Conservation (phyloP, 2,329 filamentous ascomycete species). For the Penicillium decumbens region DNA sequence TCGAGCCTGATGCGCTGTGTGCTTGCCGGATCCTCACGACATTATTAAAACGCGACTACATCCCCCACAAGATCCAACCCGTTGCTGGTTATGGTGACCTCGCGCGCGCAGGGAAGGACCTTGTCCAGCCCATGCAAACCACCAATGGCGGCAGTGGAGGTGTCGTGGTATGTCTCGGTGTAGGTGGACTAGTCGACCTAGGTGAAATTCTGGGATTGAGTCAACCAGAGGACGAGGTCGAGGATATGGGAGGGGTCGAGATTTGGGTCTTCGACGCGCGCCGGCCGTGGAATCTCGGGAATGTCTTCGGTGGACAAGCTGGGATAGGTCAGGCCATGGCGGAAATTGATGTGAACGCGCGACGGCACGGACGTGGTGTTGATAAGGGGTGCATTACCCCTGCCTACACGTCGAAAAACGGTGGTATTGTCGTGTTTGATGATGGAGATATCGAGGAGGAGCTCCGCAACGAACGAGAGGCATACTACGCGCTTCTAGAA, state of each 20-base stretch:
- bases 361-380: conserved; percentile 60
- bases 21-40: conserved; percentile 90
- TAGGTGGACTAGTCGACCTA: conserved; percentile 86
- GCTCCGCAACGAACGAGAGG: conserved; percentile 66
- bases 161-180: conserved; percentile 84
- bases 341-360: conserved; percentile 37
- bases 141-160: conserved; percentile 78
- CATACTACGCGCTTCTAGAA: conserved; percentile 77
- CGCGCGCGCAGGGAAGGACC: conserved; percentile 68
- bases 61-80: conserved; percentile 94
- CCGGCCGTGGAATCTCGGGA: conserved; percentile 89
- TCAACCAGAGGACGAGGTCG: conserved; percentile 59
- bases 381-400: conserved; percentile 66
- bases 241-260: conserved; percentile 74
- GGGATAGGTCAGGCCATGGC: conserved; percentile 49
- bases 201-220: conserved; percentile 73
- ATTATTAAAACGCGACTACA: conserved; percentile 95
- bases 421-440: conserved; percentile 90
- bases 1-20: conserved; percentile 92
- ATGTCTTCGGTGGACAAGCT: conserved; percentile 77
- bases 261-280: conserved; percentile 92
- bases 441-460: conserved; percentile 92
- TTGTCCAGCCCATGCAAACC: conserved; percentile 82
- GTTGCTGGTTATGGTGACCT: conserved; percentile 90
- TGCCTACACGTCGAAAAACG: conserved; percentile 70